A percentile compares a stretch with the other conserved stretches of the same genome.
Conservation (phyloP, 352 stramenopile species). For the Phytophthora nicotianae region DNA sequence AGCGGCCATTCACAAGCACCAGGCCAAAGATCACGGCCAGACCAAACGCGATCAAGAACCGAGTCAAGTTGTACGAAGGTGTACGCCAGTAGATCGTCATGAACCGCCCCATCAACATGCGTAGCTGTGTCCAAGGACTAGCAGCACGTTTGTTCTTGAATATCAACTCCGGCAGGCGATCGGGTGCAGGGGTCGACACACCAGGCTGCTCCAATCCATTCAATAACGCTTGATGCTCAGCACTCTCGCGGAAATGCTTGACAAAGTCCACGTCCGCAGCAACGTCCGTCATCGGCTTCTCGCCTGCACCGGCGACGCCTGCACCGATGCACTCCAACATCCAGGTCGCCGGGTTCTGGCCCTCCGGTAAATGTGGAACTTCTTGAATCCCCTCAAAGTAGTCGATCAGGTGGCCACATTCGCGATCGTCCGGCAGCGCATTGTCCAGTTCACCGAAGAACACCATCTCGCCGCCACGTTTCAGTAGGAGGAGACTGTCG, state of each 20-base stretch:
- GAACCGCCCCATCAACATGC: conserved; percentile 42
- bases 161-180: conserved; percentile 14
- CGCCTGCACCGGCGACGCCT: conserved; percentile 22
- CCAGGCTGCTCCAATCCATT: conserved; percentile 26
- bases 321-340: conserved; percentile 72
- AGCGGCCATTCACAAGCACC: conserved; percentile 47
- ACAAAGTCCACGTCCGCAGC: conserved; percentile 31
- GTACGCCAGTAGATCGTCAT: conserved; percentile 82
- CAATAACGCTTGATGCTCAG: conserved; percentile 20
- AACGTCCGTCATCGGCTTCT: conserved; percentile 11
- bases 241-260: conserved; percentile 30
- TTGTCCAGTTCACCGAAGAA: conserved; percentile 55
- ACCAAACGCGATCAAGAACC: conserved; percentile 52
- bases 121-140: conserved; percentile 25
- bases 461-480: conserved; percentile 55
- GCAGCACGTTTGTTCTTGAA: conserved; percentile 48
- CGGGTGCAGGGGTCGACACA: conserved; percentile 19
- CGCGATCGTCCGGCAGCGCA: conserved; percentile 8
- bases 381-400: conserved; percentile 47
- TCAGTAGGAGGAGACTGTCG: conserved; percentile 82
- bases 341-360: conserved; percentile 71
- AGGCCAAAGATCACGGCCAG: conserved; percentile 73
- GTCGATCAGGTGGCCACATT: conserved; percentile 34
- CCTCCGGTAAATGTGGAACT: conserved; percentile 28
- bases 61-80: conserved; percentile 81